These are phyloP conservation scores for Candida maesae DNA, from an alignment of 805 yeast species.

Conservation along the genomic window DNA sequence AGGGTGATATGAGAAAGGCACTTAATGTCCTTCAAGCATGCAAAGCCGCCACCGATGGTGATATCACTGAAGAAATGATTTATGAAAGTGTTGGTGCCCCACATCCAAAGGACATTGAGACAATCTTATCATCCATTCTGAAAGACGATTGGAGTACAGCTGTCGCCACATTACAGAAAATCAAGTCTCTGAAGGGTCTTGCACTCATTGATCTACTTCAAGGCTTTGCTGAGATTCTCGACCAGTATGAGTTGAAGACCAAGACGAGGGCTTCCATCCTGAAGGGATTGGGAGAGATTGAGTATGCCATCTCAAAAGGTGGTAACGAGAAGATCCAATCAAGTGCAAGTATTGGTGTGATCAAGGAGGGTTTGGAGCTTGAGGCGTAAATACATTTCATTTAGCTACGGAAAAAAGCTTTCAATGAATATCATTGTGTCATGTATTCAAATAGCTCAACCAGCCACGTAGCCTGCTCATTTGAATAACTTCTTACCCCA, in stretches of 20 bases:
- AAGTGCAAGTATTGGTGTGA: slow-evolving; percentile 84
- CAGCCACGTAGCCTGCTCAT: not conserved
- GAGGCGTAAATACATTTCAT: slow-evolving; percentile 21
- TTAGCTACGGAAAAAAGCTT: no score
- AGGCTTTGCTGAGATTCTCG: slow-evolving; percentile 70
- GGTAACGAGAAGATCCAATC: slow-evolving; percentile 89
- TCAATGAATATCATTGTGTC: not conserved
- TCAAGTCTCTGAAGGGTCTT: slow-evolving; percentile 73
- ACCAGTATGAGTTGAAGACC: slow-evolving; percentile 60
- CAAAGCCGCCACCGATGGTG: slow-evolving; percentile 66
- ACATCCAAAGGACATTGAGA: slow-evolving; percentile 77
- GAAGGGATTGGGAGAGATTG: slow-evolving; percentile 78
- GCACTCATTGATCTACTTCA: slow-evolving; percentile 83
- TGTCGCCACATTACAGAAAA: slow-evolving; percentile 56
- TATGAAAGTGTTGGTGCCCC: slow-evolving; percentile 97
- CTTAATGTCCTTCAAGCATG: slow-evolving; percentile 93
- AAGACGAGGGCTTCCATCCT: slow-evolving; percentile 61
- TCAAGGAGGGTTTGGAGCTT: slow-evolving; percentile 49
- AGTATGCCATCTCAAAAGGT: slow-evolving; percentile 87
- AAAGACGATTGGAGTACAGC: slow-evolving; percentile 88
- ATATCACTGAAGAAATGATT: slow-evolving; percentile 69
- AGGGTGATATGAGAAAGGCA: slow-evolving; percentile 96
- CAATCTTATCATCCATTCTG: slow-evolving; percentile 70
- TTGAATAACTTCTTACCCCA: slow-evolving; percentile 26
- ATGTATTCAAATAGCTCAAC: not conserved